Evolutionary conservation across 2,329 filamentous ascomycete species (phyloP), one percentile per base, ranked within the genome.

Genomic region (Pseudogymnoascus sp.): DNA sequence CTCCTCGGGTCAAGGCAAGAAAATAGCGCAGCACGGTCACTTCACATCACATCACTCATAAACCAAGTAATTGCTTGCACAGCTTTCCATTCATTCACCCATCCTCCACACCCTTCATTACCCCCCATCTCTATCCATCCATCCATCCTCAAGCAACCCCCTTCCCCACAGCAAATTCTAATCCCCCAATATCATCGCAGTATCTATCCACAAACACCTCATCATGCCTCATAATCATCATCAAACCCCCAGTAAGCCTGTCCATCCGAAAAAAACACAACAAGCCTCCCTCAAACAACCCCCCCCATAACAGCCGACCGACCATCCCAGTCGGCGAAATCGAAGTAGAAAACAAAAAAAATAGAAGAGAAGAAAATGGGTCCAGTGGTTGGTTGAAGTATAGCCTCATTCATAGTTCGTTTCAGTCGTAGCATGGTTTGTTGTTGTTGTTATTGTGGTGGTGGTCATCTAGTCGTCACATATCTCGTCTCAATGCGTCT

Each of bases 141-240:
- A 48, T 48, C 43, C 43, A 48, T 23, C 43, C 43, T 48, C 43
- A 23, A 48, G 43, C 41, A 45, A 45, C 2, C 2, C 39, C 39
- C n/a, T n/a, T 1, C 3, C 19, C 19, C 19, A 16, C 10, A 23
- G 41, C 41, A 45, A 23, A 1, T 21, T 45, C 41, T 45, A 45
- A 23, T 45, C 41, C 41, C 41, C 19, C 2, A 45, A 45, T 14
- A 45, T 23, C 41, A 45, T 4, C 41, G 13, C 4, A 48, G 21
- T 23, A 48, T 48, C 43, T 48, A 45, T n/a, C 19, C 43, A 25
- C 21, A 48, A 48, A 48, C 21, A 48, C 21, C 19, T 48, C 43
- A 48, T 48, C 43, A n/a, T n/a, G n/a, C 43, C 43, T 48, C 43
- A 48, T 48, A 48, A 48, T 48, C 43, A 48, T 48, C 43, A 48